Evolutionary conservation across 495 filamentous ascomycete species (phyloP), one percentile per base, ranked within the genome.

Genomic region (Parathielavia appendiculata): DNA sequence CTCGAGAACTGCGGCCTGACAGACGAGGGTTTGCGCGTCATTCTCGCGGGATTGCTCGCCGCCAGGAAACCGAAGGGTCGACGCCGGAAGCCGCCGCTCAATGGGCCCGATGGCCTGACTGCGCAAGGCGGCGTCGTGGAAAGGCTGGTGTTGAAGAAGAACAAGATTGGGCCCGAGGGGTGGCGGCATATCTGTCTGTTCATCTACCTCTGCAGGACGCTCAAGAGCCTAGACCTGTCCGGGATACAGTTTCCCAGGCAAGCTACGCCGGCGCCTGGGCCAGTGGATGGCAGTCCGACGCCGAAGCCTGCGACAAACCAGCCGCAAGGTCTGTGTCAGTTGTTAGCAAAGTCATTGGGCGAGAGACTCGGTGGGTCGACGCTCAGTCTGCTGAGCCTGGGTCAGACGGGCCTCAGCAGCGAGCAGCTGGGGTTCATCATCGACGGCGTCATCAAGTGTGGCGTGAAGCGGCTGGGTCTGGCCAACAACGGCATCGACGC

Each of bases 111-210:
- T 35, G 65, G 63, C 9, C 62, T 70, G 56, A 63, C 66, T 4
- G 65, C 69, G 22, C 78, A 79, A 51, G 75, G 79, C 32, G 90
- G 93, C 19, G 82, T 91, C 1, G 81, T 97, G 5, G 92, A 97
- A 75, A 86, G 92, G 59, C 71, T 98, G 6, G 87, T 86, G 5
- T 72, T 98, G n/a, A 97, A 95, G 69, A 86, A 92, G 66, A 95
- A 95, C 65, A 92, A 90, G 64, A 88, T 97, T 56, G 85, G 87
- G 10, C 73, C 78, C 2, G 89, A 92, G 53, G 93, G 93, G 32
- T 98, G 93, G 93, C 87, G 85, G 64, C 87, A 97, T 63, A 88
- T 98, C 39, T 85, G 86, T 54, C 76, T 95, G 10, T 98, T 98
- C 68, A 76, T 96, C 22, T 86, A 96, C 67, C 86, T 97, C 71